These are phyloP conservation scores for Termitomyces sp. DNA, from an alignment of 768 basidiomycete species.

Conservation along the genomic window DNA sequence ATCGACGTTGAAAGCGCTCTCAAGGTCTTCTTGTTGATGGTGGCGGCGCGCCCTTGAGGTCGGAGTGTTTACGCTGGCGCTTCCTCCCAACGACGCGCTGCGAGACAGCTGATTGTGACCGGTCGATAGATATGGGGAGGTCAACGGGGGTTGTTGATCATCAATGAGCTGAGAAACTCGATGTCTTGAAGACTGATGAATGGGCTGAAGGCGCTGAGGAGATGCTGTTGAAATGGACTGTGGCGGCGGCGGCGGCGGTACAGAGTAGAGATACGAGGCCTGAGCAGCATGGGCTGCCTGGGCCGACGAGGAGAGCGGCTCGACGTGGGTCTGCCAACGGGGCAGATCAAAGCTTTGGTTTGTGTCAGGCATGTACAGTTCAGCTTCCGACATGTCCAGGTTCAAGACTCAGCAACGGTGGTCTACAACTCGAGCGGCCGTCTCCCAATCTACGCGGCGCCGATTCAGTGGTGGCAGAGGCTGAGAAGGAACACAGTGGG, in stretches of 20 bases:
- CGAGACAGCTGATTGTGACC: conserved; percentile 52
- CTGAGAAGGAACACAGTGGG: conserved; percentile 5
- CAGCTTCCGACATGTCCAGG: conserved; percentile 64
- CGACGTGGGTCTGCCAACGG: conserved; percentile 59
- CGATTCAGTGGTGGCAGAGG: conserved; percentile 3
- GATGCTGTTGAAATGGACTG: conserved; percentile 31
- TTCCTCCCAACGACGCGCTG: conserved; percentile 60
- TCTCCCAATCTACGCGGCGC: conserved; percentile 1
- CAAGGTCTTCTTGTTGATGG: conserved; percentile 66
- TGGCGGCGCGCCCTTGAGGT: conserved; percentile 54
- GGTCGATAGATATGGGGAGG: conserved; percentile 48
- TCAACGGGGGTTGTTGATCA: conserved; percentile 41
- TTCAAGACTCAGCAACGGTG: conserved; percentile 12
- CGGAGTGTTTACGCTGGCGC: conserved; percentile 28
- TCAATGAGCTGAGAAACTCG: conserved; percentile 65
- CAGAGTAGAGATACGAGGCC: conserved; percentile 50
- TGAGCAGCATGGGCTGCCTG: conserved; percentile 50
- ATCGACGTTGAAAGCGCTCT: conserved; percentile 39
- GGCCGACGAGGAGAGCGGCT: conserved; percentile 45
- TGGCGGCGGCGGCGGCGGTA: conserved; percentile 48
- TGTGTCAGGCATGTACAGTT: conserved; percentile 69
- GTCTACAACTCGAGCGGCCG: conserved; percentile 13
- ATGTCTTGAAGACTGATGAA: conserved; percentile 48
- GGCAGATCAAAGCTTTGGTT: conserved; percentile 84
- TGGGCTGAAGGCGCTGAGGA: conserved; percentile 42